These are phyloP conservation scores for Luffa acutangula DNA, from an alignment of 306 rosid genomes.

Conservation along the genomic window DNA sequence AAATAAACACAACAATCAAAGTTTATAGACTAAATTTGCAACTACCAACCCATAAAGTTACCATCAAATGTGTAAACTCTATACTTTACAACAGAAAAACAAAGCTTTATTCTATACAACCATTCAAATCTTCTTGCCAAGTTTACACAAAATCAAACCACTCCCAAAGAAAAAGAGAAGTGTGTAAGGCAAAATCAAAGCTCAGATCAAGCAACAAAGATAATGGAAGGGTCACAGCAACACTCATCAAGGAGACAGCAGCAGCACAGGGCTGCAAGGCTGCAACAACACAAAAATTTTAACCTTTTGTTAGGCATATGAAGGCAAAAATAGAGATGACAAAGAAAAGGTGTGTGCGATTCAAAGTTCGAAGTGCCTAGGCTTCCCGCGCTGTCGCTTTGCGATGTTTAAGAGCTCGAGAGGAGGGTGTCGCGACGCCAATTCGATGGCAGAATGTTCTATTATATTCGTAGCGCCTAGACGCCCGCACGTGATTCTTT, in stretches of 20 bases:
- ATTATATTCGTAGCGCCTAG: background rate
- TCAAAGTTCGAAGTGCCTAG: background rate
- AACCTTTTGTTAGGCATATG: background rate
- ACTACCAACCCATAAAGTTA: no score
- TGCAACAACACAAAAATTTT: slow-evolving; percentile 18
- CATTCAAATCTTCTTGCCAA: background rate
- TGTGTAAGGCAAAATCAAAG: background rate
- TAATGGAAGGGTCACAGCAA: slow-evolving; percentile 69
- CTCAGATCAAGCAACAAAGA: slow-evolving; percentile 15
- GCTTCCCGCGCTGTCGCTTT: background rate
- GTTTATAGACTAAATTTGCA: no score
- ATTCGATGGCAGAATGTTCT: background rate
- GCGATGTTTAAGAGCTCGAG: background rate
- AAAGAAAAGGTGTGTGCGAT: background rate
- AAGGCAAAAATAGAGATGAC: background rate
- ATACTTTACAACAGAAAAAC: background rate
- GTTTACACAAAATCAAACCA: background rate
- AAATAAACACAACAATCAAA: no score
- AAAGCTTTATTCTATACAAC: background rate
- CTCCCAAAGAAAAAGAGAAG: background rate
- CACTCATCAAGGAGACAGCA: slow-evolving; percentile 77
- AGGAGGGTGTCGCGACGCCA: background rate
- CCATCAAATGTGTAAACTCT: background rate
- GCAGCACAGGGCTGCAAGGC: slow-evolving; percentile 76
- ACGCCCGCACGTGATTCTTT: background rate